Percentiles rank a stretch among this genome's conserved stretches.
phyloP scores from a whole-genome alignment of 305 asterid genomes.

The Solanum chacoense region DNA sequence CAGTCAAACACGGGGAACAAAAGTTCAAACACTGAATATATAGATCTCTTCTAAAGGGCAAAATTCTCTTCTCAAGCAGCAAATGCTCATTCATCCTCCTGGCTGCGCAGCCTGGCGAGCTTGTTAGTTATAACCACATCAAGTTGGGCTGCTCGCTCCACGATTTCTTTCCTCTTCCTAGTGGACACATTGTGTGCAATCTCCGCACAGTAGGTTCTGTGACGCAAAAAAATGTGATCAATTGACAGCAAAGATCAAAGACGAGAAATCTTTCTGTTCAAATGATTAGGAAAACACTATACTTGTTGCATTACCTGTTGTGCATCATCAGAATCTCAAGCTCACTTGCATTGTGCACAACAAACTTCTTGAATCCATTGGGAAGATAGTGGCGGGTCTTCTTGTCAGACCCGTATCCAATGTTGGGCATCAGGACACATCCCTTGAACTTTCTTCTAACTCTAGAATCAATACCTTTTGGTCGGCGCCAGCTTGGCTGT shows the following conservation, averaged over 20 bases:
- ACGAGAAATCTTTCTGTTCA: not conserved
- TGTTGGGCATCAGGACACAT: slow-evolving; percentile 36
- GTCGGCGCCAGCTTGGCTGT: slow-evolving; percentile 39
- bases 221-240: too few relatives aligned
- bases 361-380: slow-evolving; percentile 38
- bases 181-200: slow-evolving; percentile 70
- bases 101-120: slow-evolving; percentile 66
- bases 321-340: slow-evolving; percentile 44
- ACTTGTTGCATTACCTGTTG: slow-evolving; percentile 23
- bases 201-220: slow-evolving; percentile 63
- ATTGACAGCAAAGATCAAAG: not conserved
- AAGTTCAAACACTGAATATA: not conserved
- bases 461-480: slow-evolving; percentile 46
- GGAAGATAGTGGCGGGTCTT: slow-evolving; percentile 39
- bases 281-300: not conserved
- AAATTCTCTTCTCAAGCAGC: not conserved
- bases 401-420: slow-evolving; percentile 41
- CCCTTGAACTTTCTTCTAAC: slow-evolving; percentile 48
- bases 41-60: not conserved
- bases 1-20: not conserved
- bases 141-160: slow-evolving; percentile 64
- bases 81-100: slow-evolving; percentile 55
- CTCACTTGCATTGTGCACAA: slow-evolving; percentile 33
- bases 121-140: slow-evolving; percentile 69
- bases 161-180: slow-evolving; percentile 61